Conservation (phyloP, 768 basidiomycete species). For the Mycena rebaudengoi region DNA sequence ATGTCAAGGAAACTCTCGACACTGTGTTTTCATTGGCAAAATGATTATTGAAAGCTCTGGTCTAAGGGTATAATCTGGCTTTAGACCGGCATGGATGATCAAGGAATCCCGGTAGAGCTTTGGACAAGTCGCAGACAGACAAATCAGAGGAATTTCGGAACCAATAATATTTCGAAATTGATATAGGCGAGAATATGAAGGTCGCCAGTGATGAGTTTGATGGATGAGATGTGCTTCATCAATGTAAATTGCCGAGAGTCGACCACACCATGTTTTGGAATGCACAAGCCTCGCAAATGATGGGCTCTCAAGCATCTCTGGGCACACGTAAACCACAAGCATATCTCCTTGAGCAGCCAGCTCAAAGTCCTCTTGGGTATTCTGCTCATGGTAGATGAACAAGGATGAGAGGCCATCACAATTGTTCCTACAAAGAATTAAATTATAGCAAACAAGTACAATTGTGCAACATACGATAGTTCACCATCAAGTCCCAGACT, state of each 20-base stretch:
- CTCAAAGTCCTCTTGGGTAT: constrained; percentile 7
- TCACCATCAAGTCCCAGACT: constrained; percentile 33
- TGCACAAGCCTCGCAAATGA: constrained; percentile 27
- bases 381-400: constrained; percentile 24
- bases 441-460: not conserved
- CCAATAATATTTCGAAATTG: constrained; percentile 20
- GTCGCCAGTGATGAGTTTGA: constrained; percentile 23
- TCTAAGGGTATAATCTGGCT: constrained; percentile 21
- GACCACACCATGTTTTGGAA: constrained; percentile 21
- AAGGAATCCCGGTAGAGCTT: constrained; percentile 21
- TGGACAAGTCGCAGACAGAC: constrained; percentile 27
- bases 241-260: constrained; percentile 31
- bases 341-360: constrained; percentile 13
- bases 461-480: constrained; percentile 15
- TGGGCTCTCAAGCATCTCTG: constrained; percentile 38
- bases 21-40: constrained; percentile 15
- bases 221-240: constrained; percentile 32
- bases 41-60: constrained; percentile 30
- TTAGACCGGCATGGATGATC: constrained; percentile 12
- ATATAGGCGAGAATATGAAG: constrained; percentile 20
- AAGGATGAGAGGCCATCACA: not conserved
- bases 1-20: constrained; percentile 26
- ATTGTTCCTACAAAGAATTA: constrained; percentile 5
- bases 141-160: constrained; percentile 19
- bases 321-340: constrained; percentile 31